Base-by-base conservation (phyloP, 1,284 basidiomycete species). In the Marasmius oreades region DNA sequence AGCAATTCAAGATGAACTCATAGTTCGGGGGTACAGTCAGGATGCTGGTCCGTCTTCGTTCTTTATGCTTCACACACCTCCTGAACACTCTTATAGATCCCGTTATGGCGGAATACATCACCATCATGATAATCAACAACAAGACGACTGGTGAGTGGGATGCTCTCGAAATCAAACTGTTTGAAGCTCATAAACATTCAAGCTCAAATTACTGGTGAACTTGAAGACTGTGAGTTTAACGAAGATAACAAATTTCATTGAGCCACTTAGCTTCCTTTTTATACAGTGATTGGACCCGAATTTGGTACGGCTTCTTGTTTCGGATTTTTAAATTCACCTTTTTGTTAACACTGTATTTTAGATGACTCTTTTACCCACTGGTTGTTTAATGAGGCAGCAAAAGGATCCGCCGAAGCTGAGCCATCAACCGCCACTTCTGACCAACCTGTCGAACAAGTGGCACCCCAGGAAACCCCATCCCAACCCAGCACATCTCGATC, bases 101-200 rank as follows among this genome's bases (percentile, higher is more conserved):
- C n/a, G 88, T 92, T 62, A 93, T 93, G 91, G 89, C 90, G 5
- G 92, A 94, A 69, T 94, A 92, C 66, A 92, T 93, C 59, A 90
- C 90, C 22, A 93, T 94, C 61, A 93, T 94, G 92, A 82, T 94
- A 51, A 92, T 93, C 60, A 94, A 94, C 69, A 90, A 91, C 72
- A 94, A 93, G 76, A 88, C 88, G 56, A 71, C 85, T 63, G 83
- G 90, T 90, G 62, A 37, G 86, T 74, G 42, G 11, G 1, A 45
- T 18, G 16, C 47, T 26, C 14, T 43, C 31, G 52, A 47, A 22
- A 34, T 16, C 23, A 34, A 55, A 61, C 33, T 31, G 57, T 51
- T 37, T 52, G 59, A 60, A 50, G 64, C 65, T 55, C 18, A 39
- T 60, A 62, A 36, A 39, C 57, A 53, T 26, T 60, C 37, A 67